Percentiles rank a stretch among this genome's conserved stretches.
Evolutionary conservation across 495 filamentous ascomycete species (phyloP).

Genomic region (Penicillium parvum): DNA sequence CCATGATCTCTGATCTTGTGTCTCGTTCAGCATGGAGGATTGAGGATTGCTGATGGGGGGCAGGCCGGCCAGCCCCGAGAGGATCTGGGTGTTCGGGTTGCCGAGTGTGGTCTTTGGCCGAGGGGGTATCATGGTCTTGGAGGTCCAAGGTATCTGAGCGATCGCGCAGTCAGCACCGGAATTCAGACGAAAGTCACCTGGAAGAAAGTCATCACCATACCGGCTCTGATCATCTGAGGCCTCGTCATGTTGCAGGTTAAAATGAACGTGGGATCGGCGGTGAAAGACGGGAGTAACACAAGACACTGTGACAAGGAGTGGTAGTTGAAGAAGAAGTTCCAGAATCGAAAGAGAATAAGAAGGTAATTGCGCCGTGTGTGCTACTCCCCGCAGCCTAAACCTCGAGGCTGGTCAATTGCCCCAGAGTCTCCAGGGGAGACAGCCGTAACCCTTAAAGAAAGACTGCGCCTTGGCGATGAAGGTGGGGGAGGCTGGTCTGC

Average conservation of each 20-base stretch:
- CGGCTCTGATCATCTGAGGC: slow-evolving; percentile 74
- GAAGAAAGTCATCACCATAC: slow-evolving; percentile 44
- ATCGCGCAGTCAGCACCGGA: slow-evolving; percentile 15
- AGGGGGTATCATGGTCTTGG: slow-evolving; percentile 75
- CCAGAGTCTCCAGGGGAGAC: slow-evolving; percentile 4
- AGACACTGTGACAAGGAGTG: slow-evolving; percentile 18
- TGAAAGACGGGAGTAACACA: slow-evolving; percentile 8
- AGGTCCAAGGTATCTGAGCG: slow-evolving; percentile 87
- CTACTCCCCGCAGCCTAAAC: neutral
- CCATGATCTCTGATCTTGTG: slow-evolving; percentile 57
- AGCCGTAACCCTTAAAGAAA: slow-evolving; percentile 20
- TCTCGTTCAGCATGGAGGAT: slow-evolving; percentile 76
- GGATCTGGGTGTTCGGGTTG: slow-evolving; percentile 48
- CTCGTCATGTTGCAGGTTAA: slow-evolving; percentile 55
- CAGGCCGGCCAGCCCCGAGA: slow-evolving; percentile 54
- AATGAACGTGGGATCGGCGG: slow-evolving; percentile 18
- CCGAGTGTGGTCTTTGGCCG: slow-evolving; percentile 71
- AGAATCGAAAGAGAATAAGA: slow-evolving; percentile 4
- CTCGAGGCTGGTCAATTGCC: slow-evolving; percentile 3
- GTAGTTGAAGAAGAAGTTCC: slow-evolving; percentile 9
- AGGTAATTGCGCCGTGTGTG: neutral
- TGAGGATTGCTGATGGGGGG: slow-evolving; percentile 80
- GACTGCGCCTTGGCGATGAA: slow-evolving; percentile 25
- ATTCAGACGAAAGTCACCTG: neutral
- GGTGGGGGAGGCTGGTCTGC: slow-evolving; percentile 26